Conservation (phyloP, 495 filamentous ascomycete genomes). For the Cairneyella variabilis region DNA sequence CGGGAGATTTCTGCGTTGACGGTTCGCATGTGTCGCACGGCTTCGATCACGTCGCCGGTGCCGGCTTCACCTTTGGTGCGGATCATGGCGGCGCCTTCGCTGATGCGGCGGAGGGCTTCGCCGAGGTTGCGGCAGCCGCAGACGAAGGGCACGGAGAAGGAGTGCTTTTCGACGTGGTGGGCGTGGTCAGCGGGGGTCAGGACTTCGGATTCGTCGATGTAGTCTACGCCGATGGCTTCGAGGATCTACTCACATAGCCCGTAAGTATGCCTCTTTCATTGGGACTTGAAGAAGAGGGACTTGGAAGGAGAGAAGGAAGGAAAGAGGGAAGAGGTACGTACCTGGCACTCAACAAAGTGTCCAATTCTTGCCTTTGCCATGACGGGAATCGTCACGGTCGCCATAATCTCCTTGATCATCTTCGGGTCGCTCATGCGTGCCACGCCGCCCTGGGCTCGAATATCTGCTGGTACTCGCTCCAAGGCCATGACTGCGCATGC, state of each 20-base stretch:
- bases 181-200: conserved; percentile 88
- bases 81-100: conserved; percentile 97
- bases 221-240: conserved; percentile 90
- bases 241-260: conserved; percentile 61
- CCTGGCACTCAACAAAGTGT: conserved; percentile 95
- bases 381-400: conserved; percentile 94
- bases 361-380: conserved; percentile 99
- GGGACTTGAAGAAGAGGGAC: neutral
- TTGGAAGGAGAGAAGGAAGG: neutral
- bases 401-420: conserved; percentile 97
- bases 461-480: conserved; percentile 96
- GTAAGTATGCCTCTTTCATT: neutral
- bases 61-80: conserved; percentile 97
- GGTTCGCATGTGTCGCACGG: conserved; percentile 91
- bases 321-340: conserved; percentile 22
- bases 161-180: conserved; percentile 87
- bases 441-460: conserved; percentile 86
- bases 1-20: conserved; percentile 79
- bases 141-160: conserved; percentile 85
- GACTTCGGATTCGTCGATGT: conserved; percentile 97
- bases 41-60: conserved; percentile 97
- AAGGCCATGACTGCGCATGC: conserved; percentile 97
- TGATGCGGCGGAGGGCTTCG: conserved; percentile 87
- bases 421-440: conserved; percentile 94
- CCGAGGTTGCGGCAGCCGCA: conserved; percentile 95